A percentile compares a stretch with the other conserved stretches of the same genome.
These are phyloP conservation scores for Exophiala mesophila DNA, from an alignment of 2,329 filamentous ascomycete genomes.

Conservation along the genomic window DNA sequence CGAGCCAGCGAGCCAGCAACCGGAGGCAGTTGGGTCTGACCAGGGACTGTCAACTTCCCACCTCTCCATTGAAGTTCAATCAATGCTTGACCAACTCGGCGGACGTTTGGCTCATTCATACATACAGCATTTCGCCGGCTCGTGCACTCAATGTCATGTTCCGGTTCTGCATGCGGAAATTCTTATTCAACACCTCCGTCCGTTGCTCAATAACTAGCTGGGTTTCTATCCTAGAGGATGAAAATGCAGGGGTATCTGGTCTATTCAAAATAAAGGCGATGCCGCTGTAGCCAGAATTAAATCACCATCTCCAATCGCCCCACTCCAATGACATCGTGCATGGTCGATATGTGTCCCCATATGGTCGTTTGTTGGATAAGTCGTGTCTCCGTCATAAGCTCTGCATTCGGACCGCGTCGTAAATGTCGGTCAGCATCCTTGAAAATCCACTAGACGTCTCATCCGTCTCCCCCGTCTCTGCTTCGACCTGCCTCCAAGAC, in stretches of 20 bases:
- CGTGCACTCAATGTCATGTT: too few relatives aligned
- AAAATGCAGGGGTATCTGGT: neutral
- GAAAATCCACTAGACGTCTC: slow-evolving; percentile 15
- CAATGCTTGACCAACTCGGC: too few relatives aligned
- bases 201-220: too few relatives aligned
- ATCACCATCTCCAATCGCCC: slow-evolving; percentile 12
- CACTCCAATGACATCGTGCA: slow-evolving; percentile 4
- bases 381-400: neutral
- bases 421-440: slow-evolving; percentile 12
- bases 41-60: too few relatives aligned
- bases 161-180: too few relatives aligned
- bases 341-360: neutral
- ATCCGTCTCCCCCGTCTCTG: slow-evolving; percentile 19
- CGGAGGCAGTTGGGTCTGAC: too few relatives aligned
- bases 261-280: neutral
- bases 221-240: too few relatives aligned
- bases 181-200: too few relatives aligned
- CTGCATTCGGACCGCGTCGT: slow-evolving; percentile 11
- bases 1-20: neutral
- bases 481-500: slow-evolving; percentile 57
- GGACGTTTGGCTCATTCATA: too few relatives aligned
- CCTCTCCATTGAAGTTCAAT: too few relatives aligned
- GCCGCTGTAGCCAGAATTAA: neutral
- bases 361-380: too few relatives aligned
- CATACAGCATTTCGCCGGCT: too few relatives aligned